Conservation (phyloP, 306 rosid genomes). For the Vigna unguiculata region DNA sequence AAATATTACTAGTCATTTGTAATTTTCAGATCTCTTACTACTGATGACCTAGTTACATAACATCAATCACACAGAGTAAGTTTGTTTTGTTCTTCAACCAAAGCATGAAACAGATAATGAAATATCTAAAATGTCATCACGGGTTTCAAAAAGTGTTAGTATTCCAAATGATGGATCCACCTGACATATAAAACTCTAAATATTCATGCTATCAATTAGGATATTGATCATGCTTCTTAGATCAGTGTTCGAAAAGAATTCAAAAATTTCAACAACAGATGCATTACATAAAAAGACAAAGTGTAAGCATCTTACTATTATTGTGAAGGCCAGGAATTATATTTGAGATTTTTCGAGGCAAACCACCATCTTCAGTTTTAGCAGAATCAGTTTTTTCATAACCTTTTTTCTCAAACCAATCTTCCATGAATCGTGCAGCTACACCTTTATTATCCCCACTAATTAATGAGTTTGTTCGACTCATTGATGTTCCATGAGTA, state of each 20-base stretch:
- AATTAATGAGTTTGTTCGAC: conserved; percentile 79
- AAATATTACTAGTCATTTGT: conserved; percentile 19
- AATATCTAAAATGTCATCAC: conserved; percentile 7
- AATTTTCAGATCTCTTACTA: background rate
- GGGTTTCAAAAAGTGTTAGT: conserved; percentile 27
- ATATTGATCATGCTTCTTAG: conserved; percentile 17
- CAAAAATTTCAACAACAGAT: conserved; percentile 19
- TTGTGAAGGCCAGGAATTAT: conserved; percentile 50
- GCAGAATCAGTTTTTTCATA: conserved; percentile 29
- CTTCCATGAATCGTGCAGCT: conserved; percentile 96
- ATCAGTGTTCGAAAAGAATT: conserved; percentile 23
- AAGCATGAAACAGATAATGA: conserved; percentile 32
- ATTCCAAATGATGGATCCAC: conserved; percentile 19
- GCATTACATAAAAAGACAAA: conserved; percentile 32
- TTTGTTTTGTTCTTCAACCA: conserved; percentile 6
- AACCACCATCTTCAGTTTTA: conserved; percentile 40
- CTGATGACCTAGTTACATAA: conserved; percentile 23
- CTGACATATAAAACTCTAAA: conserved; percentile 5
- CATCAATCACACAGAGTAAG: conserved; percentile 23
- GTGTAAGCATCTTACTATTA: conserved; percentile 52
- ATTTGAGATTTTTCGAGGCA: conserved; percentile 56
- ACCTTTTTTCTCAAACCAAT: conserved; percentile 74
- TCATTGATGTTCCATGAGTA: conserved; percentile 98
- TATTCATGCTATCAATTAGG: conserved; percentile 5
- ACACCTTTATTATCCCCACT: conserved; percentile 98